phyloP scores from a whole-genome alignment of 1,284 basidiomycete species.

The Mrakiaceae sp. region DNA sequence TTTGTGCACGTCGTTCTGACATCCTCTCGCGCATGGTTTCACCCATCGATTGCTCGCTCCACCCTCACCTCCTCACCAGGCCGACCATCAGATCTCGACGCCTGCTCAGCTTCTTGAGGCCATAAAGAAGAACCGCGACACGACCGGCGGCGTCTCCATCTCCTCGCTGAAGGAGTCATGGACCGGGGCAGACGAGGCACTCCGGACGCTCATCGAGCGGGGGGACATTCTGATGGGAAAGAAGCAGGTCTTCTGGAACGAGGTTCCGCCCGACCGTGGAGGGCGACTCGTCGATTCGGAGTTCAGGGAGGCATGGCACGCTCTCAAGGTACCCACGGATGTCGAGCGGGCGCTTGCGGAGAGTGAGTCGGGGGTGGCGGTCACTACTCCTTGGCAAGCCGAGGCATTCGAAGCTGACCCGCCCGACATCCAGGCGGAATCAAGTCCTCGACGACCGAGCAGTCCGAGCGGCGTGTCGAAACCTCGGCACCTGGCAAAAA shows the following conservation, averaged over 20 bases:
- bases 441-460: conserved; percentile 54
- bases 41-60: neutral
- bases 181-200: conserved; percentile 67
- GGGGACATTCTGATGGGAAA: conserved; percentile 73
- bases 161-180: conserved; percentile 76
- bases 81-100: conserved; percentile 73
- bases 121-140: conserved; percentile 53
- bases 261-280: conserved; percentile 63
- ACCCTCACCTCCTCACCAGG: conserved; percentile 38
- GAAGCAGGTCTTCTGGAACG: conserved; percentile 85
- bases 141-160: conserved; percentile 71
- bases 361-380: conserved; percentile 63
- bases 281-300: conserved; percentile 66
- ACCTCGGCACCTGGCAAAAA: conserved; percentile 58
- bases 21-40: neutral
- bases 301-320: conserved; percentile 75
- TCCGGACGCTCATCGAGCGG: conserved; percentile 75
- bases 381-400: conserved; percentile 49
- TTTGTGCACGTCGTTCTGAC: no score
- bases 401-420: neutral
- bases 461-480: conserved; percentile 40
- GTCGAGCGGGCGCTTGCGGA: conserved; percentile 41
- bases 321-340: conserved; percentile 53
- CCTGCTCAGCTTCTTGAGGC: conserved; percentile 69
- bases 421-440: conserved; percentile 48